Conservation (phyloP, 306 rosid genomes). For the Medicago lupulina region DNA sequence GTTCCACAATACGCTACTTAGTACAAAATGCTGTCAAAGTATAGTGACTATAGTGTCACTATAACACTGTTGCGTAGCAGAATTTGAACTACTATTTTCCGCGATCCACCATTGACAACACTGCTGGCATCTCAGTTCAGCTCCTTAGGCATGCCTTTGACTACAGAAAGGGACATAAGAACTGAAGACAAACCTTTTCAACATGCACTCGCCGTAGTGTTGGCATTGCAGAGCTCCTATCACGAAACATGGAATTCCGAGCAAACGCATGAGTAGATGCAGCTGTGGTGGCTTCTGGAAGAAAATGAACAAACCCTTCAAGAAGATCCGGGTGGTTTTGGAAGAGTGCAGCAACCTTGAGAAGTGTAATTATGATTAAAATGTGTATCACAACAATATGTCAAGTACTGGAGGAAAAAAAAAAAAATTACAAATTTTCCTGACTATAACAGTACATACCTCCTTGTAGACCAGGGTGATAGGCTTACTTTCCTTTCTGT, state of each 20-base stretch:
- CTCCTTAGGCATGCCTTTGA: slow-evolving; percentile 1
- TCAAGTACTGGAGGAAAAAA: background rate
- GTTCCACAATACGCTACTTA: background rate
- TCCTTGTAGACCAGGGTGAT: slow-evolving; percentile 83
- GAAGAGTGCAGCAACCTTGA: slow-evolving; percentile 89
- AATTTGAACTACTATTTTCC: background rate
- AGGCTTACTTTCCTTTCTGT: slow-evolving; percentile 92
- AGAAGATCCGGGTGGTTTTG: slow-evolving; percentile 86
- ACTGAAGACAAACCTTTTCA: slow-evolving; percentile 71
- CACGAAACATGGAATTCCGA: slow-evolving; percentile 72
- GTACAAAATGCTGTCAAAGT: background rate
- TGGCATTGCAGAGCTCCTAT: slow-evolving; percentile 85
- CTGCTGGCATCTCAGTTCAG: slow-evolving; percentile 29
- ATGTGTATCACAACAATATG: slow-evolving; percentile 28
- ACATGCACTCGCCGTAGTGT: slow-evolving; percentile 65
- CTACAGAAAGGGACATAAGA: slow-evolving; percentile 7
- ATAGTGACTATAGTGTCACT: background rate
- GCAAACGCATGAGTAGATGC: slow-evolving; percentile 66
- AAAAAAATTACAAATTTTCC: slow-evolving; percentile 28
- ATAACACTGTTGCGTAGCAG: background rate
- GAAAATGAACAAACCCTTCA: slow-evolving; percentile 84
- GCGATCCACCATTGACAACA: background rate
- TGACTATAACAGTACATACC: slow-evolving; percentile 57
- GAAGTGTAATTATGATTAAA: slow-evolving; percentile 43
- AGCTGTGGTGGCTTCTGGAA: slow-evolving; percentile 77